phyloP scores from a whole-genome alignment of 1,139 yeast species.

The Spencermartinsiella ligniputridi region DNA sequence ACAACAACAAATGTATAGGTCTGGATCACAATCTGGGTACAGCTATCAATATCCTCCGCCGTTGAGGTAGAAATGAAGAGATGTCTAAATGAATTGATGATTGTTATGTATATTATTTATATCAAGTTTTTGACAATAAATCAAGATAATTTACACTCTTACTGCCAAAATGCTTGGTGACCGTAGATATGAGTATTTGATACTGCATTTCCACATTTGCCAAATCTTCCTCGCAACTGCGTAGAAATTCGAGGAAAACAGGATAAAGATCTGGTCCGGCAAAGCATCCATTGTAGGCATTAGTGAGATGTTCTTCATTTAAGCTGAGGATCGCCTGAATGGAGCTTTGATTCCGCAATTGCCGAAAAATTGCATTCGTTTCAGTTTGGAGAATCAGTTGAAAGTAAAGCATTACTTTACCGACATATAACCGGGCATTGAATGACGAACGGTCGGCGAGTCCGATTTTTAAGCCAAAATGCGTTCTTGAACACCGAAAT shows the following conservation, averaged over 20 bases:
- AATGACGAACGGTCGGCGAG: neutral
- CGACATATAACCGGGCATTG: neutral
- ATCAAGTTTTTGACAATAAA: neutral
- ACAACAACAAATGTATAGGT: conserved; percentile 4
- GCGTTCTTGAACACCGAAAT: conserved; percentile 7
- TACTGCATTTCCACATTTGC: no score
- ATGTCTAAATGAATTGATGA: neutral
- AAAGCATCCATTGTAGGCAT: neutral
- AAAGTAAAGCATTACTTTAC: neutral
- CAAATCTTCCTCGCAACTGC: neutral
- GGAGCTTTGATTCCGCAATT: conserved; percentile 17
- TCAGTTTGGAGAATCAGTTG: conserved; percentile 47
- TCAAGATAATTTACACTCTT: neutral
- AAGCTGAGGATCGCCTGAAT: neutral
- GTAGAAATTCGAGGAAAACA: neutral
- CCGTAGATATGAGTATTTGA: no score
- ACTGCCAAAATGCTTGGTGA: no score
- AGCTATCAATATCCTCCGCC: conserved; percentile 15
- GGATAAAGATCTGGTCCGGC: neutral
- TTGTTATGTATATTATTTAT: conserved; percentile 1
- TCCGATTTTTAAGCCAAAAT: neutral
- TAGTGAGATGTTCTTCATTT: neutral
- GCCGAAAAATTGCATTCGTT: conserved; percentile 49
- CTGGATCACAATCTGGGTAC: conserved; percentile 2
- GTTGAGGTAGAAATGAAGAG: neutral